Conservation (phyloP, 805 yeast genomes). For the Saturnispora silvae region DNA sequence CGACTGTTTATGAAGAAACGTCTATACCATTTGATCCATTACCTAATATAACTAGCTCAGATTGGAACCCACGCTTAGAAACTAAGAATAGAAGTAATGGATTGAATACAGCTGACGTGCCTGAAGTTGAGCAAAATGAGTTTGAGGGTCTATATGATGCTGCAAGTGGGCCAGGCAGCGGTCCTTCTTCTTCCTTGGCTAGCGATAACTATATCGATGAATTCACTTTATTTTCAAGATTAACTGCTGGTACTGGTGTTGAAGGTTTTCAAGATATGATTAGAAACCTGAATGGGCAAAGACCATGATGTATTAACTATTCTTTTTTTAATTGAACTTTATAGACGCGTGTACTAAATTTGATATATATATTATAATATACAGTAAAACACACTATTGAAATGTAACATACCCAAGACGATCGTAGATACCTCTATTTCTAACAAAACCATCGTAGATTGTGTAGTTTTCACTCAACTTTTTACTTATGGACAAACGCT, state of each 20-base stretch:
- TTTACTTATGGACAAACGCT: slow-evolving; percentile 42
- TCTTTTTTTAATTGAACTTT: too few species aligned
- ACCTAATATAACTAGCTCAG: slow-evolving; percentile 1
- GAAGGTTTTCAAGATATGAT: background rate
- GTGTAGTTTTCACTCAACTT: slow-evolving; percentile 54
- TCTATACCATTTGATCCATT: slow-evolving; percentile 2
- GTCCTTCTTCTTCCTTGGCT: background rate
- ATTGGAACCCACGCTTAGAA: slow-evolving; percentile 5
- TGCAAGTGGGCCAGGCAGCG: background rate
- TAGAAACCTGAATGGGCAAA: too few species aligned
- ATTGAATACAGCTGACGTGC: too few species aligned
- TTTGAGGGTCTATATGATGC: background rate
- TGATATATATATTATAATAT: too few species aligned
- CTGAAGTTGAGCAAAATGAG: too few species aligned
- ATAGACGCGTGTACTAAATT: too few species aligned
- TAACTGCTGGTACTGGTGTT: background rate
- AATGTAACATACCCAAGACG: slow-evolving; percentile 42
- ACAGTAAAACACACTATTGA: slow-evolving; percentile 3
- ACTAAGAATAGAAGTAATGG: too few species aligned
- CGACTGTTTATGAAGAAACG: too few species aligned
- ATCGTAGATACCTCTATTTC: slow-evolving; percentile 73
- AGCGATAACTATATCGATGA: background rate
- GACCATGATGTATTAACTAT: too few species aligned
- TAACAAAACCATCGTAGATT: slow-evolving; percentile 66
- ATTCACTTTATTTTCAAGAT: slow-evolving; percentile 1